Evolutionary conservation across 2,329 filamentous ascomycete genomes (phyloP).

Genomic region (Phialophora chinensis): DNA sequence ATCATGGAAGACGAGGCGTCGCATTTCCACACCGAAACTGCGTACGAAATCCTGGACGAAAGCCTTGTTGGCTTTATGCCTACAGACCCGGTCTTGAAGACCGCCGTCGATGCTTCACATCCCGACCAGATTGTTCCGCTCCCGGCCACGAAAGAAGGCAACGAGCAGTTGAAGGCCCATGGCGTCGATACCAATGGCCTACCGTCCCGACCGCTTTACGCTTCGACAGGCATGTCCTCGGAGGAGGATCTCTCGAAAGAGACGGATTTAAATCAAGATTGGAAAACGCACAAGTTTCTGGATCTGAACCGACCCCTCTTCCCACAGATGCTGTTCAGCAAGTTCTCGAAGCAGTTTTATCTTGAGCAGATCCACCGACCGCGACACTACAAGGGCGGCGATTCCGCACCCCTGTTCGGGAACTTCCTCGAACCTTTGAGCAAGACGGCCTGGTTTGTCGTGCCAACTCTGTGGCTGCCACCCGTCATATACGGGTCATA

Average conservation of each 20-base stretch:
- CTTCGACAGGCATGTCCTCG: constrained; percentile 81
- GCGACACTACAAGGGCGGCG: constrained; percentile 91
- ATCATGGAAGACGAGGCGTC: constrained; percentile 84
- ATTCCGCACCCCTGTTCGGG: constrained; percentile 90
- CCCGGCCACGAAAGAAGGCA: constrained; percentile 56
- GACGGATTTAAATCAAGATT: constrained; percentile 77
- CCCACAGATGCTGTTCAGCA: constrained; percentile 83
- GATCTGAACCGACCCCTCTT: constrained; percentile 85
- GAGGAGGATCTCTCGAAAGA: constrained; percentile 86
- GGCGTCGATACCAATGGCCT: constrained; percentile 54
- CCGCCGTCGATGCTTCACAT: constrained; percentile 54
- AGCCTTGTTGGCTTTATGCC: constrained; percentile 80
- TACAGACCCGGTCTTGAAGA: constrained; percentile 62
- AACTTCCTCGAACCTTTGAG: constrained; percentile 98
- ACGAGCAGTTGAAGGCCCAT: constrained; percentile 51
- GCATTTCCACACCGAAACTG: constrained; percentile 85
- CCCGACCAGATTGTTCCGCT: constrained; percentile 60
- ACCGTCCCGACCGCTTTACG: constrained; percentile 49
- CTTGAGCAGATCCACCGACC: constrained; percentile 94
- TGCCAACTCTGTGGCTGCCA: constrained; percentile 87
- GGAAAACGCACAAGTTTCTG: constrained; percentile 89
- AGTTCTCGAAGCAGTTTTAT: constrained; percentile 95
- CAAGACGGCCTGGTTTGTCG: constrained; percentile 91
- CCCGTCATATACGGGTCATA: constrained; percentile 74
- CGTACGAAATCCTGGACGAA: constrained; percentile 95